Base-by-base conservation (phyloP, 176 grass and related monocot species). In the Aegilops tauschii region DNA sequence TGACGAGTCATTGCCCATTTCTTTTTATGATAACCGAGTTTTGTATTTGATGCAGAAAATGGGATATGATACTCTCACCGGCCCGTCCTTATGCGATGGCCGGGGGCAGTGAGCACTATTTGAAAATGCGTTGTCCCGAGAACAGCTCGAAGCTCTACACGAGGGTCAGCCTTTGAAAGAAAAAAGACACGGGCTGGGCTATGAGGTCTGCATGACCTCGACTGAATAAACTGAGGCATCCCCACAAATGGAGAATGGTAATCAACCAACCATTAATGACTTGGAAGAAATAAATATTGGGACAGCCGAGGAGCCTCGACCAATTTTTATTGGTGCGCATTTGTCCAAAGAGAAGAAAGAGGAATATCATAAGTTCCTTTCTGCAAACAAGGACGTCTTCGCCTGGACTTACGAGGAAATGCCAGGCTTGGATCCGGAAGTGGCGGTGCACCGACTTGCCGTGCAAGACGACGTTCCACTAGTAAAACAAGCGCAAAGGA, bases 381-480 rank as follows among this genome's bases (percentile, higher is more conserved):
- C 3, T 0, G 5, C 31, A 11, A 83, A 83, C 12, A 67, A 6
- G 21, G 62, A 81, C 12, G 13, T 83, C 0, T 83, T 72, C 9
- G 68, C 52, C 21, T 62, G 69, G 68, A 42, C 52, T 62, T 73
- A 83, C 5, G 23, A 84, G 45, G 54, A 75, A 64, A 84, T 84
- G 82, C 27, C 36, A 5, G 56, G 69, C 1, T 10, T 84, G 2
- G 37, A 27, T 9, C 80, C 25, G 5, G 0, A 0, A 0, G 16
- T 62, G 0, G 54, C 6, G 0, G 25, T 63, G 0, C 82, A 83
- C 14, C 58, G 20, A n/a, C 45, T 82, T 1, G 30, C 3, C 10
- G 7, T 69, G 0, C 11, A 23, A 5, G 6, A 56, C 1, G 44
- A 37, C 11, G 4, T 54, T 3, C 5, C 29, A 1, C 45, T 4